Evolutionary conservation across 2,329 filamentous ascomycete genomes (phyloP), one percentile per base, ranked within the genome.

Genomic region (Magnaporthiopsis rhizophila): DNA sequence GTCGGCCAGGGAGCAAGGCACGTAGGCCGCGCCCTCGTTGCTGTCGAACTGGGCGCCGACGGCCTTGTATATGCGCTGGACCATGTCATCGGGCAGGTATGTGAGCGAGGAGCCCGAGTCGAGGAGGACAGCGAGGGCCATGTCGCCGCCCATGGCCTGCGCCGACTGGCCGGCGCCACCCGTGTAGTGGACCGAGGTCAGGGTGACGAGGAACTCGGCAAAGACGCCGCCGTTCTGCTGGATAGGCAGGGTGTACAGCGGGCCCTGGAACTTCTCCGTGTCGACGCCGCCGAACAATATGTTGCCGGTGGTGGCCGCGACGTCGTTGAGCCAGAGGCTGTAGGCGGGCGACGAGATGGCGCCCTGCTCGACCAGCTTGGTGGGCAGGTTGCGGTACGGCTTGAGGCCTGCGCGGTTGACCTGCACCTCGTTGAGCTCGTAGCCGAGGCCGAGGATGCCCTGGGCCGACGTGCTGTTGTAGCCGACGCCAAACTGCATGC

Each of bases 381-480:
- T 81, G 1, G 89, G 89, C 8, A 93, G 78, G 72, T 92, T 93
- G 58, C 85, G 75, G 74, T 93, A 93, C 0, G 83, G 65, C 4
- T 76, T 65, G 65, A 79, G 74, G 7, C 81, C 79, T 11, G 80
- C 82, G 67, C 84, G 80, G 62, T 82, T 81, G 59, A 90, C 85
- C 69, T 89, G 86, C 15, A 89, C 90, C 76, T 97, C 93, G 73
- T 96, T 95, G 68, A 81, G 74, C 0, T 83, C 73, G 73, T 97
- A 97, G 8, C 93, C 93, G 66, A 98, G 89, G 24, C 93, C 93
- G 26, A 97, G 75, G 58, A 98, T 91, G 56, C 91, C 91, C 74
- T 96, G 85, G 63, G 76, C 66, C 8, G 84, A 83, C 11, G 79
- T 77, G 73, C 83, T 86, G 9, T 71, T 72, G 72, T 92, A 91